Conservation (phyloP, 441 rosid genomes). For the Arabidopsis lyrata region DNA sequence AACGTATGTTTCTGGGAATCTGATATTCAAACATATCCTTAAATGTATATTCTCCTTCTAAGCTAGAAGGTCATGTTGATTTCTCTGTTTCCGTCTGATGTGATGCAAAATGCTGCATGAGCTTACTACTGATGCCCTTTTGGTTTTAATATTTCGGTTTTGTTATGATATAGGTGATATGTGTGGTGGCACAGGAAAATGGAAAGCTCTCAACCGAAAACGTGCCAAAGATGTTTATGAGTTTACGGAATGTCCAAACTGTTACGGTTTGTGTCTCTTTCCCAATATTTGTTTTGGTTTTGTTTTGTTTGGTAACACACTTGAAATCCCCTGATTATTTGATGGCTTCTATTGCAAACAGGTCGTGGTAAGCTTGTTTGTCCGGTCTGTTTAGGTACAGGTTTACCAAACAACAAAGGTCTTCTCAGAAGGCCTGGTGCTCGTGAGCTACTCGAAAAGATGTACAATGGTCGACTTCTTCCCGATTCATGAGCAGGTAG, state of each 20-base stretch:
- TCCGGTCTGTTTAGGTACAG: slow-evolving; percentile 92
- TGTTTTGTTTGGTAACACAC: slow-evolving; percentile 1
- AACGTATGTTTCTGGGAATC: neutral
- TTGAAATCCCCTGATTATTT: neutral
- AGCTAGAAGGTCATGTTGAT: neutral
- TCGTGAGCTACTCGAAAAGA: slow-evolving; percentile 80
- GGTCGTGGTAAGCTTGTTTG: slow-evolving; percentile 97
- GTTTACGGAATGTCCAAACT: slow-evolving; percentile 86
- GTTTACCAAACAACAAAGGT: slow-evolving; percentile 92
- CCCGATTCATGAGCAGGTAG: slow-evolving; percentile 70
- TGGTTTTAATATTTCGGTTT: neutral
- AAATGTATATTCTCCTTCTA: too few species aligned
- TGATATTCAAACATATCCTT: neutral
- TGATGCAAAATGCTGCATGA: neutral
- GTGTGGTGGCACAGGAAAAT: slow-evolving; percentile 99
- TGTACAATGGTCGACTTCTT: slow-evolving; percentile 88
- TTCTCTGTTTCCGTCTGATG: slow-evolving; percentile 14
- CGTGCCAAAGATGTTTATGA: slow-evolving; percentile 92
- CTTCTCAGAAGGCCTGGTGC: slow-evolving; percentile 97
- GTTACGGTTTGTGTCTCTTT: slow-evolving; percentile 58
- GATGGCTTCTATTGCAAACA: slow-evolving; percentile 43
- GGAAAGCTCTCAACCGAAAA: slow-evolving; percentile 96
- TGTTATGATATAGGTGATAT: slow-evolving; percentile 74
- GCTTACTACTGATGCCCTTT: neutral
- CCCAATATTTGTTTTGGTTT: neutral